Base-by-base conservation (phyloP, 164 flowering plant species). In the Liquidambar formosana region DNA sequence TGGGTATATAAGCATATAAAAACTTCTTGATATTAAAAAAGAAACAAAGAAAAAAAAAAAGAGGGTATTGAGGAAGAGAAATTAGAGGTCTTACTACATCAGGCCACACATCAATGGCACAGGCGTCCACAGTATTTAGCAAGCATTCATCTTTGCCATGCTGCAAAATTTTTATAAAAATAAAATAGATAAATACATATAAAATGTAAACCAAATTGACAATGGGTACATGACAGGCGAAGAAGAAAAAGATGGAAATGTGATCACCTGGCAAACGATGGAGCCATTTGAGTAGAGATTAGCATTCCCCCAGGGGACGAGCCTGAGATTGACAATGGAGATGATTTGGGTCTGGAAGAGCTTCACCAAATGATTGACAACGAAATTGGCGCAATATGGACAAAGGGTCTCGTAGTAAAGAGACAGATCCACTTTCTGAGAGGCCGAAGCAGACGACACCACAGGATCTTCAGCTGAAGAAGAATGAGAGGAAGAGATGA, bases 301-400 rank as follows among this genome's bases (percentile, higher is more conserved):
- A 57, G 94, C 88, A 63, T 93, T 93, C 22, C 98, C 98, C 84
- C 89, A 91, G 14, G 98, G 98, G 33, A 88, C 73, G 56, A 93
- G 78, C 61, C 85, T 73, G 71, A 93, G 94, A 71, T 89, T 76
- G 74, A 91, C 80, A 57, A 84, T 78, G 64, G 84, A 77, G 58
- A 79, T 78, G 65, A 93, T 81, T 8, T 88, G 93, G 1, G 75
- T 75, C 5, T 79, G 56, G 72, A 89, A 91, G 45, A 87, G 44
- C 75, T 83, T 83, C 18, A 69, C 74, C 52, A 89, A 67, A 51
- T 81, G 61, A 56, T 85, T 83, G 14, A 86, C 92, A 1, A 93
- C 84, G 84, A 91, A 91, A 18, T 82, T 75, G 16, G 94, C 83
- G 66, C 92, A 87, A 70, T 76, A 88, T 0, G 97, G 95, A 66